Conservation (phyloP, 345 rosid species). For the Salix dunnii region DNA sequence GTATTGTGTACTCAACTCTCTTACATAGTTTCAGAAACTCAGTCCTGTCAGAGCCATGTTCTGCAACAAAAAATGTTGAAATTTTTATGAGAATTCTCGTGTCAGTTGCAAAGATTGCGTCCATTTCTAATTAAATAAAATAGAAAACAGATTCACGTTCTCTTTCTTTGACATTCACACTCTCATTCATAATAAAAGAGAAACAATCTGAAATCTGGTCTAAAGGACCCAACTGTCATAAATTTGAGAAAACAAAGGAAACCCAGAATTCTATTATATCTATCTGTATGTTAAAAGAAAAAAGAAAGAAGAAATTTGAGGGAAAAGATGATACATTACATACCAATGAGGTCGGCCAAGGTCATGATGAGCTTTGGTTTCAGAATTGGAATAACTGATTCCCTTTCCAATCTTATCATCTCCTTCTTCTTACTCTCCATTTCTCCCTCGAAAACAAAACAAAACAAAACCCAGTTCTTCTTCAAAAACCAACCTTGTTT, state of each 20-base stretch:
- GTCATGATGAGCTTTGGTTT: constrained; percentile 92
- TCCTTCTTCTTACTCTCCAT: constrained; percentile 46
- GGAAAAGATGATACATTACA: not conserved
- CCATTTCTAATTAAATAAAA: not conserved
- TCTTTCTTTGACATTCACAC: not conserved
- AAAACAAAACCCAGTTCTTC: not conserved
- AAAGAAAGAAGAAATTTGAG: not conserved
- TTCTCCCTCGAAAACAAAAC: constrained; percentile 1
- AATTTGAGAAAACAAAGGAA: constrained; percentile 5
- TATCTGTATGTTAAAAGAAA: too few relatives aligned
- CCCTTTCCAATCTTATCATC: constrained; percentile 75
- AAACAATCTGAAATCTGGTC: not conserved
- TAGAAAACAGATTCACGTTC: not conserved
- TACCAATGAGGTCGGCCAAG: constrained; percentile 90
- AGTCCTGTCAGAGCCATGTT: constrained; percentile 56
- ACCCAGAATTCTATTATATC: not conserved
- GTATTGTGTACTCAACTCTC: constrained; percentile 88
- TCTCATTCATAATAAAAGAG: not conserved
- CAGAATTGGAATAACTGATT: constrained; percentile 86
- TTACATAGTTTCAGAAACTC: constrained; percentile 90
- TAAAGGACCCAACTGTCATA: not conserved
- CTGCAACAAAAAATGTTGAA: constrained; percentile 41
- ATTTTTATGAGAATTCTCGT: not conserved
- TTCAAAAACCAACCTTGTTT: not conserved
- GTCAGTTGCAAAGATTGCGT: not conserved